Percentiles rank a stretch among this genome's conserved stretches.
These are phyloP conservation scores for Calonectria pseudoturangicola DNA, from an alignment of 2,329 filamentous ascomycete species.

Conservation along the genomic window DNA sequence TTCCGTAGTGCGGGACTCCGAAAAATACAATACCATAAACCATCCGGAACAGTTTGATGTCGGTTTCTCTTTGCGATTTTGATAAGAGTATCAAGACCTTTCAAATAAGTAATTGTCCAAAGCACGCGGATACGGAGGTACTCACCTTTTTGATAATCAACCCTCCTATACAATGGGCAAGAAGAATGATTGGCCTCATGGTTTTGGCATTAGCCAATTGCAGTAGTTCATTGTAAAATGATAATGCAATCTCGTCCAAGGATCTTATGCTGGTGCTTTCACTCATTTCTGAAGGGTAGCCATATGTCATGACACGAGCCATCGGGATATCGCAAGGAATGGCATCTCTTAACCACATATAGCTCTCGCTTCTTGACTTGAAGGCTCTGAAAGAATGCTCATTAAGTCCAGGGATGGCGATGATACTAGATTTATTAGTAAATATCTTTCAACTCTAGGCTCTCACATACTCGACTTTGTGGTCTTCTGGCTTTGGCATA, in stretches of 20 bases:
- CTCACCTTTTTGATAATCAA: neutral
- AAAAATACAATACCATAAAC: conserved; percentile 40
- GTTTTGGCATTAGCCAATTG: neutral
- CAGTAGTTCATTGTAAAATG: neutral
- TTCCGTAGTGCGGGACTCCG: conserved; percentile 32
- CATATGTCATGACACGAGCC: neutral
- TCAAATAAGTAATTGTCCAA: neutral
- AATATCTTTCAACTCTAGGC: neutral
- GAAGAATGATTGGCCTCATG: neutral
- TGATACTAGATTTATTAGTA: neutral
- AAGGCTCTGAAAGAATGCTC: neutral
- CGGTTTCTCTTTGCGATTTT: conserved; percentile 21
- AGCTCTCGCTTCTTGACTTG: neutral
- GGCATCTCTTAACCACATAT: conserved; percentile 2
- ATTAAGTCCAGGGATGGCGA: neutral
- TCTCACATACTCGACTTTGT: neutral
- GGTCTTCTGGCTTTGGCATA: neutral
- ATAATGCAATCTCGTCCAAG: neutral
- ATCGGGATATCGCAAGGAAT: neutral
- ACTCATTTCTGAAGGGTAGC: neutral
- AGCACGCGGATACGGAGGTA: neutral
- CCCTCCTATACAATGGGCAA: neutral
- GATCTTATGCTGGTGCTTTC: neutral
- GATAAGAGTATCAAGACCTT: neutral
- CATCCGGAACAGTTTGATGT: neutral